These are phyloP conservation scores for Xylaria arbuscula DNA, from an alignment of 2,329 filamentous ascomycete genomes.

Conservation along the genomic window DNA sequence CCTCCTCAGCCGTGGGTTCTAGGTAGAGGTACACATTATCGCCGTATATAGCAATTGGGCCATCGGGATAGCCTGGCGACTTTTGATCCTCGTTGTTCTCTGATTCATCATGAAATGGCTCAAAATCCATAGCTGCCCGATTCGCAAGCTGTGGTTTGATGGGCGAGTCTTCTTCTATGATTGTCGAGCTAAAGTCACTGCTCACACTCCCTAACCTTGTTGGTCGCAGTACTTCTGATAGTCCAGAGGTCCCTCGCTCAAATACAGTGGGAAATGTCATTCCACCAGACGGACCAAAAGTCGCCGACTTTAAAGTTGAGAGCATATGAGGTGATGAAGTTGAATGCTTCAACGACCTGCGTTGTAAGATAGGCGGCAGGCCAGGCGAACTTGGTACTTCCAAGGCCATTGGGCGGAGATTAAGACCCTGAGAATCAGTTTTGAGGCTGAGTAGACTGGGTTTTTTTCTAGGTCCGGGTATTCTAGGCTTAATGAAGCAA, in stretches of 20 bases:
- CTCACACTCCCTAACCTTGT: conserved; percentile 54
- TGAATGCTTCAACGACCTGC: conserved; percentile 73
- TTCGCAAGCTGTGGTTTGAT: conserved; percentile 72
- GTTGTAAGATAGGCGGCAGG: conserved; percentile 68
- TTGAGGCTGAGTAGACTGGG: conserved; percentile 83
- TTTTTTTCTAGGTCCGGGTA: conserved; percentile 76
- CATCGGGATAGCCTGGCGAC: conserved; percentile 83
- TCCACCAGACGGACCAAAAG: conserved; percentile 69
- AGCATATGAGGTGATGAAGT: conserved; percentile 75
- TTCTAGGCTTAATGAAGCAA: conserved; percentile 82
- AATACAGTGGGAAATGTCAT: conserved; percentile 72
- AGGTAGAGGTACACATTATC: conserved; percentile 82
- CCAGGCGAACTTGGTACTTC: conserved; percentile 68
- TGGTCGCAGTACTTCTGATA: conserved; percentile 68
- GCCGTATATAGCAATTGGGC: conserved; percentile 83
- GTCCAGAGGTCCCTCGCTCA: conserved; percentile 68
- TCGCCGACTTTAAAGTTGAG: conserved; percentile 67
- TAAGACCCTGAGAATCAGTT: conserved; percentile 71
- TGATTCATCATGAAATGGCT: conserved; percentile 72
- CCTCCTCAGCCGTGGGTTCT: conserved; percentile 82
- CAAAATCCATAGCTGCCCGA: conserved; percentile 66
- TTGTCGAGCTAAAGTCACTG: conserved; percentile 55
- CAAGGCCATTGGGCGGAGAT: conserved; percentile 58
- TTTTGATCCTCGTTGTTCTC: conserved; percentile 82
- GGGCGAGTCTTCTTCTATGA: conserved; percentile 67